Evolutionary conservation across 73 alveolate species (phyloP).

Genomic region (Paramecium primaurelia): DNA sequence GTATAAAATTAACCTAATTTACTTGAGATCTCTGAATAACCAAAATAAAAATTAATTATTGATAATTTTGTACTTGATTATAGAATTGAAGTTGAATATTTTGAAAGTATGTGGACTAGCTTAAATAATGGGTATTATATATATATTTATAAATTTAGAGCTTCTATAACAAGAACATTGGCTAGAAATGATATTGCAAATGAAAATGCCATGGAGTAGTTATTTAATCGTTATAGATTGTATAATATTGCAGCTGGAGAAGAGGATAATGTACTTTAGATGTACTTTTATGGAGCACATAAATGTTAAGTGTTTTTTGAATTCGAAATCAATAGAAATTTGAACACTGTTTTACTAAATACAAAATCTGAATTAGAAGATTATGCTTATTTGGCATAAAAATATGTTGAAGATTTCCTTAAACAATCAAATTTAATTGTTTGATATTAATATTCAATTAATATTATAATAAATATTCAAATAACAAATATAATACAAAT

Average conservation of each 20-base stretch:
- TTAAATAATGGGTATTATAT: slow-evolving; percentile 51
- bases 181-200: slow-evolving; percentile 13
- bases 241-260: slow-evolving; percentile 60
- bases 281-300: slow-evolving; percentile 42
- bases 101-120: slow-evolving; percentile 44
- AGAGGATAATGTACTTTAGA: slow-evolving; percentile 46
- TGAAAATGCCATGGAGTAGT: slow-evolving; percentile 18
- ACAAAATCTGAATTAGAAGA: slow-evolving; percentile 32
- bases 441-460: neutral
- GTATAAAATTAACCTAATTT: neutral
- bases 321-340: slow-evolving; percentile 19
- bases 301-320: neutral
- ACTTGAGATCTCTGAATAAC: neutral
- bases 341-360: neutral
- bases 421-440: neutral
- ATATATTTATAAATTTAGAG: neutral
- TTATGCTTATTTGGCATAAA: neutral
- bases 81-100: slow-evolving; percentile 14
- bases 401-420: slow-evolving; percentile 29
- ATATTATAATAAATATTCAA: neutral
- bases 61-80: slow-evolving; percentile 20
- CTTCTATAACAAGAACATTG: slow-evolving; percentile 11
- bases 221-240: slow-evolving; percentile 50
- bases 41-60: neutral
- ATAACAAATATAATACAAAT: neutral